Conservation (phyloP, 176 grass and related monocot species). For the Oryza officinalis region DNA sequence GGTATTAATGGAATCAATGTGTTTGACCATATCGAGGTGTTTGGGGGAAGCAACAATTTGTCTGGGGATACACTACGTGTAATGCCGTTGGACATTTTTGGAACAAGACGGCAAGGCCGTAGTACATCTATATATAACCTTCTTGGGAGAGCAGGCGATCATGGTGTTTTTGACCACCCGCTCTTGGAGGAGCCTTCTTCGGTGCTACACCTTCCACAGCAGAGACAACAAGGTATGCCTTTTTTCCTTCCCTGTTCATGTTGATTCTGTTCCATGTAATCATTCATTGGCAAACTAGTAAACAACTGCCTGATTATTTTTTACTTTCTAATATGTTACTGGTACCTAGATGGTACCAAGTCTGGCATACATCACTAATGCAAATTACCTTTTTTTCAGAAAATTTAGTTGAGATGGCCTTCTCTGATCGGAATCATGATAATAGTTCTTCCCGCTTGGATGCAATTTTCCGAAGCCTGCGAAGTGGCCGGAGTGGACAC, state of each 20-base stretch:
- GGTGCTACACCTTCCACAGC: conserved; percentile 56
- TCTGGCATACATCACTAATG: conserved; percentile 23
- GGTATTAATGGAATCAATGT: conserved; percentile 99
- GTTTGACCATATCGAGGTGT: conserved; percentile 97
- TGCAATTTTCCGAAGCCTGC: conserved; percentile 89
- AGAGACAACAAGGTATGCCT: conserved; percentile 77
- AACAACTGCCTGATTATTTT: not conserved
- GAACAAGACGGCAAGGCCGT: conserved; percentile 84
- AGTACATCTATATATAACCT: conserved; percentile 99
- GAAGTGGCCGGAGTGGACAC: conserved; percentile 83
- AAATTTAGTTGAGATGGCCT: conserved; percentile 84
- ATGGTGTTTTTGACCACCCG: conserved; percentile 79
- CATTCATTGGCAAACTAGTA: conserved; percentile 9
- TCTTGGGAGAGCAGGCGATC: conserved; percentile 75
- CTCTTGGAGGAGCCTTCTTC: conserved; percentile 89
- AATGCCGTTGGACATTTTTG: conserved; percentile 99
- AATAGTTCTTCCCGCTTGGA: conserved; percentile 87
- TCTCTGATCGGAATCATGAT: conserved; percentile 87
- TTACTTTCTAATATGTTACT: conserved; percentile 1
- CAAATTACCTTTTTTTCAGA: conserved; percentile 49
- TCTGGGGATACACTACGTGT: conserved; percentile 80
- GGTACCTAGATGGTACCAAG: conserved; percentile 8
- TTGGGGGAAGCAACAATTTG: conserved; percentile 68
- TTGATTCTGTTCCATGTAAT: not conserved
- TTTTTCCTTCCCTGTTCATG: not conserved